Evolutionary conservation across 495 filamentous ascomycete species (phyloP), one percentile per base, ranked within the genome.

Genomic region (Halenospora varia): DNA sequence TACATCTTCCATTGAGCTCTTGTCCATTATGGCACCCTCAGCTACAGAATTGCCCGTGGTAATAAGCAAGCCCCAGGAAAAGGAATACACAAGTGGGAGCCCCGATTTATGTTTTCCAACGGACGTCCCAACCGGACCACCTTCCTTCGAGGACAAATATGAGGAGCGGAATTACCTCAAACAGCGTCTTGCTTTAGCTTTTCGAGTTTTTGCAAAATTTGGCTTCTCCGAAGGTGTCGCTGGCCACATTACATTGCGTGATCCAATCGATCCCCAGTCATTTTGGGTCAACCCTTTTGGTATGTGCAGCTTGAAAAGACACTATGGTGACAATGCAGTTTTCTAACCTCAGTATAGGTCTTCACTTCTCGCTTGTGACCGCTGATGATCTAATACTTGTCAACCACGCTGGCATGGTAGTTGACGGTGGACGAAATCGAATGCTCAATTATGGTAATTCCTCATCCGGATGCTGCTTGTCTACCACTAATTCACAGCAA

Each of bases 261-360:
- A 89, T 64, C 87, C 87, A 17, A 78, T 89, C 3, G 80, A 88
- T 40, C 80, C 83, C 0, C 60, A 66, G 9, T 81, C 77, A 1
- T 89, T 90, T 75, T 90, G 86, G 88, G 87, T 91, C 17, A 91
- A 91, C 59, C 88, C 88, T 0, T 87, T 90, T 60, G 87, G 88
- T 46, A 74, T 81, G 11, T 48, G 10, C 2, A 24, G 11, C n/a
- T 29, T 24, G 15, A 20, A 2, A 15, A 4, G 17, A 8, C 35
- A 3, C 4, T 53, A 42, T 10, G 3, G 44, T 53, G 17, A 8
- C 35, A 3, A 1, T 53, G 41, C n/a, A 10, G 44, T 53, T 9
- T 42, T 24, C 11, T 40, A 39, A 15, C 39, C 13, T 15, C 8
- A 19, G 17, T 3, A 42, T 9, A 57, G 55, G 55, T 8, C 39